Base-by-base conservation (phyloP, 2,329 filamentous ascomycete genomes). In the Seiridium unicorne region DNA sequence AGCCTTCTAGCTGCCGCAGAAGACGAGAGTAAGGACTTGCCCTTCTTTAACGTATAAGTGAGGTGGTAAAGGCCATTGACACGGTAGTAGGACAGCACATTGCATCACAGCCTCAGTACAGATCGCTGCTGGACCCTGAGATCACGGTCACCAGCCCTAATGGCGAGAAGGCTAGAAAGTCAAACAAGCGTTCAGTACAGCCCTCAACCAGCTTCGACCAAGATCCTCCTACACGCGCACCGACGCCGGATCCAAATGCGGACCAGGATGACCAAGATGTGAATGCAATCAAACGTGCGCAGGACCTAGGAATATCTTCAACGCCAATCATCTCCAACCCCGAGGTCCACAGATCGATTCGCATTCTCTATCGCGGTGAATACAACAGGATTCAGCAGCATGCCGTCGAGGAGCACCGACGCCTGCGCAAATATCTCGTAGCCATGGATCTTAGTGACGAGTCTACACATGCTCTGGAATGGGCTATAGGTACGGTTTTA, bases 391-490 rank as follows among this genome's bases (percentile, higher is more conserved):
- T 96, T 65, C 88, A 90, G 48, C 84, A 89, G 65, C 88, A 93
- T 69, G 91, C 91, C 0, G 88, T 93, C 60, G 89, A 92, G 10
- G 91, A 92, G 57, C 83, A 91, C 55, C 87, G 91, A 55, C 86
- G 91, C 57, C 85, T 94, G 62, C 86, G 95, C 57, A 96, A 95
- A 69, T 99, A 98, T 72, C 79, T 99, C 13, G 93, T 97, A n/a
- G 94, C 95, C 3, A 97, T 92, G 0, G 95, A 99, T 74, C 79
- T 98, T 3, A 97, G 93, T 66, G 91, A 95, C 44, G 95, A 99
- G 77, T 93, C 94, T 4, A 91, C 92, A 5, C 96, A 98, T 73
- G 95, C 95, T 1, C 81, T 99, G 38, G 95, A 99, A 74, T 99
- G 95, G 95, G 95, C 94, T 0, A 93, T 99, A 59, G 95, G 95